Percentiles rank a stretch among this genome's conserved stretches.
These are phyloP conservation scores for Kazachstania sp. DNA, from an alignment of 1,139 yeast species.

Conservation along the genomic window DNA sequence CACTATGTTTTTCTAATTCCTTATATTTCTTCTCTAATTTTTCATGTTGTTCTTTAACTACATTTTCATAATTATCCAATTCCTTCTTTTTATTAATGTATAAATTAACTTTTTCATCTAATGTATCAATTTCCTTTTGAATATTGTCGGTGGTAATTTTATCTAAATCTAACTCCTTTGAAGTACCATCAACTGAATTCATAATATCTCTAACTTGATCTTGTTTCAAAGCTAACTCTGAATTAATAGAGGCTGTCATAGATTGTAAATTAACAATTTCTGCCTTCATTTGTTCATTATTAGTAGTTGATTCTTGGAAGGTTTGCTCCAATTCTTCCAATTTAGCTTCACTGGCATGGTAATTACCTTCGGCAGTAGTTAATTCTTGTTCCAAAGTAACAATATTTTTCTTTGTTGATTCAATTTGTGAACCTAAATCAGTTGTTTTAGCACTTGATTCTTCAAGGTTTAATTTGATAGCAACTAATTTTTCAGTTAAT, in stretches of 20 bases:
- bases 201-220: constrained; percentile 50
- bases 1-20: constrained; percentile 19
- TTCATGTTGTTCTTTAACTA: constrained; percentile 32
- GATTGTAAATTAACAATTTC: constrained; percentile 59
- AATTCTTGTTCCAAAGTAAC: constrained; percentile 43
- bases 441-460: constrained; percentile 53
- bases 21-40: constrained; percentile 34
- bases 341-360: constrained; percentile 62
- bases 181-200: constrained; percentile 54
- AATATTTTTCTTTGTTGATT: constrained; percentile 5
- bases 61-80: constrained; percentile 32
- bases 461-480: constrained; percentile 32
- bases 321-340: constrained; percentile 52
- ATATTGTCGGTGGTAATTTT: constrained; percentile 38
- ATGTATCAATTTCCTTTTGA: constrained; percentile 42
- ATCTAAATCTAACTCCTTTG: constrained; percentile 57
- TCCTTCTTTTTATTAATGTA: constrained; percentile 29
- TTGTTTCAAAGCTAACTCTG: constrained; percentile 43
- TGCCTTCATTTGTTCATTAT: constrained; percentile 53
- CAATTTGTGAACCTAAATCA: constrained; percentile 42
- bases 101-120: constrained; percentile 25
- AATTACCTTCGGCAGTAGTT: constrained; percentile 73
- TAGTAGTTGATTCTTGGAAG: constrained; percentile 31
- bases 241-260: constrained; percentile 51
- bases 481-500: constrained; percentile 10